Evolutionary conservation across 1,139 yeast species (phyloP).

Genomic region (Debaryomyces robertsiae): DNA sequence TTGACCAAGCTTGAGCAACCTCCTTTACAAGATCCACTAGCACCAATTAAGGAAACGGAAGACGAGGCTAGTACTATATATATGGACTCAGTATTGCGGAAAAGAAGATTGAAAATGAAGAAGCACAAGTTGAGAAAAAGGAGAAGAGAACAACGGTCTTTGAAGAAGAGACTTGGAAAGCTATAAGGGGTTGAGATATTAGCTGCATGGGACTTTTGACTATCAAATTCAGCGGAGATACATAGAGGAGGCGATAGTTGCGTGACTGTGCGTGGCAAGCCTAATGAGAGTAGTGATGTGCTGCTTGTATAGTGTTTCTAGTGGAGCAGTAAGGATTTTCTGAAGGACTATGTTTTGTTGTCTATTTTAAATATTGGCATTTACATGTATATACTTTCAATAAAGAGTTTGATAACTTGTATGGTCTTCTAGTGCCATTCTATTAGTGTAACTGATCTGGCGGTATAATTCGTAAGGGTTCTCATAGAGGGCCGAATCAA

Average conservation of each 20-base stretch:
- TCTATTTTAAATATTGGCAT: conserved; percentile 1
- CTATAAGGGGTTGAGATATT: conserved; percentile 13
- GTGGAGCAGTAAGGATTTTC: no score
- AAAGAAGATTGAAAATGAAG: conserved; percentile 72
- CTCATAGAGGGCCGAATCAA: no score
- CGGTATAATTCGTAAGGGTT: no score
- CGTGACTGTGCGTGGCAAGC: no score
- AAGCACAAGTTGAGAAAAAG: conserved; percentile 73
- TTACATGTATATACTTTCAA: conserved; percentile 7
- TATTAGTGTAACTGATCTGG: no score
- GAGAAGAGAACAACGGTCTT: conserved; percentile 64
- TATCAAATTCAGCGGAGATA: no score
- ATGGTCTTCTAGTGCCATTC: no score
- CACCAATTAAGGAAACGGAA: conserved; percentile 6
- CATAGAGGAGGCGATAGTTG: no score
- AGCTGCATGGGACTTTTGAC: no score
- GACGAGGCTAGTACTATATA: conserved; percentile 32
- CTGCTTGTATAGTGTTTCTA: no score
- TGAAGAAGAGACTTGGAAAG: conserved; percentile 60
- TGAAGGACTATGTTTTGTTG: conserved; percentile 1
- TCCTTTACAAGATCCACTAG: conserved; percentile 2
- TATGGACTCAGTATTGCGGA: conserved; percentile 65
- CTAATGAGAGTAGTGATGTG: no score
- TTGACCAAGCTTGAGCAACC: no score
- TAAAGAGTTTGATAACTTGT: conserved; percentile 1